Base-by-base conservation (phyloP, 306 rosid species). In the Cyclanthera cordifolia region DNA sequence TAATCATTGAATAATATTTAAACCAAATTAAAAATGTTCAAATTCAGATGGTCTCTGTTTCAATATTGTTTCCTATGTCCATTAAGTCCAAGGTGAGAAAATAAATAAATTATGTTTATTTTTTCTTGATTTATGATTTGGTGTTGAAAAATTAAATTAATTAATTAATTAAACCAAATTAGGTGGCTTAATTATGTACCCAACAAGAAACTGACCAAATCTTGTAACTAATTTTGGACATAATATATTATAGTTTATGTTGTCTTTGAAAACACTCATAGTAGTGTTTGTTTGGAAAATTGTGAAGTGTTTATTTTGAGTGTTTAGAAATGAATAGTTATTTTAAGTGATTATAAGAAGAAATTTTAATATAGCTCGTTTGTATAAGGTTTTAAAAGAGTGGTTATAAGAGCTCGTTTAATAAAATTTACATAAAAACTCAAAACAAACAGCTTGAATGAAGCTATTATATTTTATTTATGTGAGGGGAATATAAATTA, bases 171-270 rank as follows among this genome's bases (percentile, higher is more conserved):
- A 6, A 65, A 11, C 30, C 37, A 39, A 63, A 24, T 55, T 55
- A 37, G 63, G 39, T 8, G 28, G 41, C 11, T 58, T 32, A 25
- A n/a, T 9, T 59, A 34, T 59, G 67, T 17, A 34, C 24, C 27
- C 47, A 32, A 60, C 67, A 60, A 60, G 28, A 60, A 34, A 34
- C 17, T 60, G 67, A 60, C 48, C 48, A 19, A 60, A 60, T 60
- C 25, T 8, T 17, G 0, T 13, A 8, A 17, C 23, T 32, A 16
- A 21, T 32, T 59, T 58, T 32, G 21, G 60, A 16, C 53, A 16
- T 46, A 16, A 48, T 16, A 16, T 15, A 16, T 25, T 15, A n/a
- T 25, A 13, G 2, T 55, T 55, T 55, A 55, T 25, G 19, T 25
- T 54, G 60, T 55, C 4, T 25, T 55, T 55, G 19, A 55, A 53